phyloP scores from a whole-genome alignment of 495 filamentous ascomycete genomes.

The Amniculicola lignicola region DNA sequence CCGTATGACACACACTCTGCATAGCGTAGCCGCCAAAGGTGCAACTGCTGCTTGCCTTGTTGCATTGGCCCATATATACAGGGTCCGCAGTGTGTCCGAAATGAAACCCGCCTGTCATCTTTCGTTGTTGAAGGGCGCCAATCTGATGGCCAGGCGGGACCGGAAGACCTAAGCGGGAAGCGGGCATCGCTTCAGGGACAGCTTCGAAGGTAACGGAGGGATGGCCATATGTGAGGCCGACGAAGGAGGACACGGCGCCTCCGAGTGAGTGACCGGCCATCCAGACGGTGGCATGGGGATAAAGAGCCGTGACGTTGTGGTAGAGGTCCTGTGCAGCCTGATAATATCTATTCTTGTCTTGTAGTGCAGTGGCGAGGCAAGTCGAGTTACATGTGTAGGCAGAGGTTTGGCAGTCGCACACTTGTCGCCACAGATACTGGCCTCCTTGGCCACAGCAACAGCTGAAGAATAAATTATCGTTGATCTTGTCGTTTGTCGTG shows the following conservation, averaged over 20 bases:
- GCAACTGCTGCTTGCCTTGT: slow-evolving; percentile 80
- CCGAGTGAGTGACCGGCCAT: slow-evolving; percentile 86
- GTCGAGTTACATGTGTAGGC: slow-evolving; percentile 89
- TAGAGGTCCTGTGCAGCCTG: slow-evolving; percentile 81
- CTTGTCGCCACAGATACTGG: slow-evolving; percentile 77
- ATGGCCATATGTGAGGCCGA: slow-evolving; percentile 86
- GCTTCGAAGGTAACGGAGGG: slow-evolving; percentile 89
- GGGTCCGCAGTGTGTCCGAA: slow-evolving; percentile 96
- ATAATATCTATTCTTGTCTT: slow-evolving; percentile 85
- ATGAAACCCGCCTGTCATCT: slow-evolving; percentile 79
- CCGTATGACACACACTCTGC: slow-evolving; percentile 87
- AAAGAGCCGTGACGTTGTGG: slow-evolving; percentile 83
- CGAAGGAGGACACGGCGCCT: slow-evolving; percentile 76
- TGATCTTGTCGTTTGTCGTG: slow-evolving; percentile 93
- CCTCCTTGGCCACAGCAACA: slow-evolving; percentile 96
- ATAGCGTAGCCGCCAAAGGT: slow-evolving; percentile 92
- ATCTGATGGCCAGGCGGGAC: slow-evolving; percentile 74
- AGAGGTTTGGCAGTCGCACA: slow-evolving; percentile 82
- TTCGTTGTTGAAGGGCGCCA: slow-evolving; percentile 63
- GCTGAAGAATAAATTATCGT: slow-evolving; percentile 96
- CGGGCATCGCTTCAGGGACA: slow-evolving; percentile 82
- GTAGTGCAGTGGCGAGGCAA: slow-evolving; percentile 72
- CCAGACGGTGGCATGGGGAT: slow-evolving; percentile 85
- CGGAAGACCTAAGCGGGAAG: slow-evolving; percentile 79
- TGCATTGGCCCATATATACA: slow-evolving; percentile 90